Base-by-base conservation (phyloP, 331 rosid genomes). In the Spiraea crenata region DNA sequence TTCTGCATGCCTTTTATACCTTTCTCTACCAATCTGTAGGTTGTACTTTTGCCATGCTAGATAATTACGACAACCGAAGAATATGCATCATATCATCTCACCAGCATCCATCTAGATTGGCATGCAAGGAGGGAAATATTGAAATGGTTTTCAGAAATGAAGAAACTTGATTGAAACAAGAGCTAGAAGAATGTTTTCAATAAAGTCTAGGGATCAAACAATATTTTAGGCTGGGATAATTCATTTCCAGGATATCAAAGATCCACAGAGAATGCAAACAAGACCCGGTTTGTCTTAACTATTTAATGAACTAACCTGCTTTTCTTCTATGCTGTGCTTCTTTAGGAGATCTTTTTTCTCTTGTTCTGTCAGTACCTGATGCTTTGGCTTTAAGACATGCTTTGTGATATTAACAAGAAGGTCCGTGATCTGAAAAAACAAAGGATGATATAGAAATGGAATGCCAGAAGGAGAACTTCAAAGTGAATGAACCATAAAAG, bases 341-440 rank as follows among this genome's bases (percentile, higher is more conserved):
- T 78, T 83, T 62, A 95, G 80, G 55, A 95, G 92, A 65, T 80
- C 84, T 64, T 75, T 74, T 73, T 91, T 95, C 82, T 88, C 95
- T 54, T 50, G 64, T 45, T 83, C 83, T 14, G 93, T 86, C 68
- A 95, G 83, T 56, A 89, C 74, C 57, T 63, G 76, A 74, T 91
- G 97, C 83, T 86, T 89, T 70, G 99, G 97, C 91, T 84, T 95
- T 76, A 95, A 71, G 34, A 84, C 88, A 81, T 95, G 99, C 89
- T 89, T 95, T 34, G 99, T 91, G 65, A 89, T 80, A 76, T 95
- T 95, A 57, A 95, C 91, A 66, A 95, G 92, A 88, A 95, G 85
- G 83, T 95, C 97, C 7, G 99, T 89, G 57, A 95, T 95, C 99
- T 95, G 92, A 71, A 69, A 69, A 15, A 42, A 20, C 60, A 61